Evolutionary conservation across 2,329 filamentous ascomycete species (phyloP), one percentile per base, ranked within the genome.

Genomic region (Colletotrichum acutatum): DNA sequence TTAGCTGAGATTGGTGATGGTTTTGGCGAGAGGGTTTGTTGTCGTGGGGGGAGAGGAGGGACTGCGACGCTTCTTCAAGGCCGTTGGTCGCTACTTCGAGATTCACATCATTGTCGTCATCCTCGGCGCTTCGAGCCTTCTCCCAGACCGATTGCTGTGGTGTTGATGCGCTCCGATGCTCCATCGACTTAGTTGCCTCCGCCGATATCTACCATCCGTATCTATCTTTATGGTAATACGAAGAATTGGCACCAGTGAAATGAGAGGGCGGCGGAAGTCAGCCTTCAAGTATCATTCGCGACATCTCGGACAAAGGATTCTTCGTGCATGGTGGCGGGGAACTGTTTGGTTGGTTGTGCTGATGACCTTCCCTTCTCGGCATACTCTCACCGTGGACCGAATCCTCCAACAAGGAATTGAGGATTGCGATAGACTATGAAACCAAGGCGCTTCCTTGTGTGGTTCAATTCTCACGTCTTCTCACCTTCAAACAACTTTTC

Each of bases 281-380:
- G 7, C 22, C 16, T 19, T 30, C 37, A 68, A 26, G 46, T 68
- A 6, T 2, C 3, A 3, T 37, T 53, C 66, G 42, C 22, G 14
- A 16, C 14, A n/a, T 42, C 56, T 42, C 3, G 49, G 6, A 68
- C 32, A 59, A 68, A 30, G 59, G 59, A 62, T 62, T 24, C 14
- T 7, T 34, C 24, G 62, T 68, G 58, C 49, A 46, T 11, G 49
- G 49, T 26, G 58, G 58, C 19, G 46, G 24, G 34, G 30, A 60
- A 53, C 28, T 53, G 56, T 60, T 56, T 22, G 26, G 54, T 28
- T 30, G 22, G 28, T 46, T 1, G 28, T n/a, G 56, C 24, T 42
- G 57, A 63, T 59, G 66, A 68, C 66, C 66, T 68, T 68, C 66
- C 66, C 28, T 49, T 68, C 66, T 34, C 14, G 58, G 66, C n/a